These are phyloP conservation scores for Lentinus brumalis DNA, from an alignment of 768 basidiomycete species.

Conservation along the genomic window DNA sequence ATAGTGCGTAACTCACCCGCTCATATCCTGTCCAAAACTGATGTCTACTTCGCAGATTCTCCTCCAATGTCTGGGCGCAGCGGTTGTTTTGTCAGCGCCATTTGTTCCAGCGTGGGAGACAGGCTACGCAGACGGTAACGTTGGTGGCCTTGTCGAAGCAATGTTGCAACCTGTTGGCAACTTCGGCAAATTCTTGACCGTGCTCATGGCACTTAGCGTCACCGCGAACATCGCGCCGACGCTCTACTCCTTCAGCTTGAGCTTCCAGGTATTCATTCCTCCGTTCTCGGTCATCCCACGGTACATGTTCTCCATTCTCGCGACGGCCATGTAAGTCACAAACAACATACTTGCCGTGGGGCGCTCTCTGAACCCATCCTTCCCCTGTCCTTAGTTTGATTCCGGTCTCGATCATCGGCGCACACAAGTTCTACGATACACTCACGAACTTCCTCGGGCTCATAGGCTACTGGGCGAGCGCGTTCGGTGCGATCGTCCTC, in stretches of 20 bases:
- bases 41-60: slow-evolving; percentile 29
- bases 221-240: slow-evolving; percentile 81
- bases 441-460: slow-evolving; percentile 71
- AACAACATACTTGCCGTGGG: too few species aligned
- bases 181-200: slow-evolving; percentile 73
- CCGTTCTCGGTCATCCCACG: slow-evolving; percentile 59
- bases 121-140: slow-evolving; percentile 53
- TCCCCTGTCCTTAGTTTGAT: slow-evolving; percentile 46
- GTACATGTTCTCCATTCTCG: slow-evolving; percentile 68
- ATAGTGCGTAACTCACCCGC: slow-evolving; percentile 44
- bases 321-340: slow-evolving; percentile 61
- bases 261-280: slow-evolving; percentile 70
- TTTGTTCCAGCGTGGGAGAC: slow-evolving; percentile 56
- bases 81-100: slow-evolving; percentile 59
- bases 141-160: slow-evolving; percentile 66
- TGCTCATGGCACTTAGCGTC: slow-evolving; percentile 74
- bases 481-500: slow-evolving; percentile 61
- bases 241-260: slow-evolving; percentile 79
- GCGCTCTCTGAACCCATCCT: too few species aligned
- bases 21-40: not conserved
- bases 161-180: slow-evolving; percentile 61
- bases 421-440: slow-evolving; percentile 61
- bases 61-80: slow-evolving; percentile 65
- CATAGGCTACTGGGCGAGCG: slow-evolving; percentile 48
- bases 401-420: slow-evolving; percentile 71